Base-by-base conservation (phyloP, 805 yeast genomes). In the Metschnikowia peoriensis region DNA sequence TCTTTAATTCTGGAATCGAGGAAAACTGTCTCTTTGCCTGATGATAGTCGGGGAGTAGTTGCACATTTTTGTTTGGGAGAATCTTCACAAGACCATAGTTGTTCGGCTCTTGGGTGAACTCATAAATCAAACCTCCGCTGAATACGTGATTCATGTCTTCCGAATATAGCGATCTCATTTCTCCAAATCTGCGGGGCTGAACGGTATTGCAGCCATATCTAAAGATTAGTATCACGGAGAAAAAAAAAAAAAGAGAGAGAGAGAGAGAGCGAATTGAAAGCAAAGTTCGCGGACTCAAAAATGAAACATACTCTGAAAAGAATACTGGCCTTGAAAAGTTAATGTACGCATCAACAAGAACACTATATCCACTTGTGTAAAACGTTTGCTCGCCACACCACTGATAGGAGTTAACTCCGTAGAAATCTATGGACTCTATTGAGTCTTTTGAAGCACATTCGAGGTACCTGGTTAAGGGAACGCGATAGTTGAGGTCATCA, bases 301-400 rank as follows among this genome's bases (percentile, higher is more conserved):
- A 17, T 11, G 16, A 29, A 28, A 67, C 66, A 49, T 83, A 90
- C 73, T 93, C 98, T 1, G 97, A 89, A 49, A 93, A 81, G 66
- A 93, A 88, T 0, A 93, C 80, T 0, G 98, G 98, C 51, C 84
- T 81, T 2, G 87, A 67, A 65, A 80, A 89, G 37, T 80, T 79
- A 22, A 71, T 65, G 65, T 90, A 92, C 55, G 89, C 96, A 34
- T 76, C 76, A 8, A 88, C 88, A 34, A 93, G 79, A n/a, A 72
- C 59, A 54, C 77, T 70, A 56, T 70, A 74, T 0, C 97, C 97
- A 60, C 96, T 86, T 1, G 89, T 76, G 54, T 82, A 73, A 66
- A 90, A 84, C 0, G 94, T 87, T 67, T 90, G 97, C 45, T 83
- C 80, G 2, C 98, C 98, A 69, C 94, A 87, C 85, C 93, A 87